Conservation (phyloP, 176 grass and related monocot genomes). For the Tillandsia leiboldiana region DNA sequence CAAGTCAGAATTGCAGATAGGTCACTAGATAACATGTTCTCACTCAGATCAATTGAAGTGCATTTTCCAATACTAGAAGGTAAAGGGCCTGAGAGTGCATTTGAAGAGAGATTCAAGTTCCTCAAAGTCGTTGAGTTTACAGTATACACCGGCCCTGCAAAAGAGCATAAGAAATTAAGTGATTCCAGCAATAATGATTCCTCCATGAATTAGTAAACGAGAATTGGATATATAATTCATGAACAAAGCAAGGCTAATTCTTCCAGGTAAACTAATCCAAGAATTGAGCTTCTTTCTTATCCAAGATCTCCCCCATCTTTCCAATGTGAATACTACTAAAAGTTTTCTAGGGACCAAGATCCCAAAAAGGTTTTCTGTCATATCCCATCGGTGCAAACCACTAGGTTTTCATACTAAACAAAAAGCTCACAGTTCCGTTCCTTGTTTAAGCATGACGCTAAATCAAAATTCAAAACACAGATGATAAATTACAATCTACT, state of each 20-base stretch:
- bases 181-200: not conserved
- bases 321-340: too few relatives aligned
- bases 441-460: too few relatives aligned
- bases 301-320: too few relatives aligned
- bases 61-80: conserved; percentile 45
- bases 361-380: too few relatives aligned
- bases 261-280: too few relatives aligned
- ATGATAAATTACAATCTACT: too few relatives aligned
- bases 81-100: conserved; percentile 65
- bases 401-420: too few relatives aligned
- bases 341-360: too few relatives aligned
- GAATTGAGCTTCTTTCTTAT: too few relatives aligned
- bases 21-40: conserved; percentile 53
- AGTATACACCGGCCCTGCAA: conserved; percentile 50
- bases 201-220: not conserved
- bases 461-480: too few relatives aligned
- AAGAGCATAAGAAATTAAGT: conserved; percentile 20
- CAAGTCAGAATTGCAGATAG: conserved; percentile 61
- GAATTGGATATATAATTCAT: conserved; percentile 9
- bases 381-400: too few relatives aligned
- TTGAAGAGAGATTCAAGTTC: conserved; percentile 81
- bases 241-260: not conserved
- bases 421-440: too few relatives aligned
- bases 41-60: conserved; percentile 65
- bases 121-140: conserved; percentile 88